phyloP scores from a whole-genome alignment of 78 protist species.

The Neovahlkampfia damariscottae region DNA sequence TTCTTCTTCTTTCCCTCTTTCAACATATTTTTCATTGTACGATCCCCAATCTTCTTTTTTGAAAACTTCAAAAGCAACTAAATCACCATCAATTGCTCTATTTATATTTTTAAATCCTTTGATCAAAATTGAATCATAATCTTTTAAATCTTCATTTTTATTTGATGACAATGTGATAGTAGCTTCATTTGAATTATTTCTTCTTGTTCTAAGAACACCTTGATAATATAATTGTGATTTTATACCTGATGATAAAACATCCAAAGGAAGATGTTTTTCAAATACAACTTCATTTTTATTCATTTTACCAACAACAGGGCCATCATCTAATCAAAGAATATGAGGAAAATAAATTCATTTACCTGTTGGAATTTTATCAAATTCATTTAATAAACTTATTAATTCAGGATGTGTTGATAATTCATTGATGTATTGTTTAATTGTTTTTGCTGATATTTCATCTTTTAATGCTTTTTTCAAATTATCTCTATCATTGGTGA shows the following conservation, averaged over 20 bases:
- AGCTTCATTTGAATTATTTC: constrained; percentile 1
- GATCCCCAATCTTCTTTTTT: constrained; percentile 28
- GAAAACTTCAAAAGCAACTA: constrained; percentile 12
- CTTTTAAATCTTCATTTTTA: no score
- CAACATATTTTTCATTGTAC: neutral
- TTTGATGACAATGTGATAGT: no score
- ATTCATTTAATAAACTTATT: neutral
- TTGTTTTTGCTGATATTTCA: neutral
- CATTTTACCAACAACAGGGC: no score
- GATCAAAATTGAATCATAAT: neutral
- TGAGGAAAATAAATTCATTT: no score
- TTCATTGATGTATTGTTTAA: neutral
- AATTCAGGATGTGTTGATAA: neutral
- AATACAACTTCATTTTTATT: neutral
- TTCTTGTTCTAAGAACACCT: neutral
- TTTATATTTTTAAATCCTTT: neutral
- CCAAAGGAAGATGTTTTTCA: constrained; percentile 5
- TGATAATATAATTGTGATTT: no score
- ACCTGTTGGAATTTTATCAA: neutral
- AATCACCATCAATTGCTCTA: constrained; percentile 29
- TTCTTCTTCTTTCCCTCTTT: neutral
- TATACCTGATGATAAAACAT: no score
- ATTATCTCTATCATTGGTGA: constrained; percentile 53
- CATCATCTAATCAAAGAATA: no score
- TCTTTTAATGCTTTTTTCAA: constrained; percentile 15